Evolutionary conservation across 108 stramenopile genomes (phyloP).

Genomic region (Halocafeteria seosinensis): DNA sequence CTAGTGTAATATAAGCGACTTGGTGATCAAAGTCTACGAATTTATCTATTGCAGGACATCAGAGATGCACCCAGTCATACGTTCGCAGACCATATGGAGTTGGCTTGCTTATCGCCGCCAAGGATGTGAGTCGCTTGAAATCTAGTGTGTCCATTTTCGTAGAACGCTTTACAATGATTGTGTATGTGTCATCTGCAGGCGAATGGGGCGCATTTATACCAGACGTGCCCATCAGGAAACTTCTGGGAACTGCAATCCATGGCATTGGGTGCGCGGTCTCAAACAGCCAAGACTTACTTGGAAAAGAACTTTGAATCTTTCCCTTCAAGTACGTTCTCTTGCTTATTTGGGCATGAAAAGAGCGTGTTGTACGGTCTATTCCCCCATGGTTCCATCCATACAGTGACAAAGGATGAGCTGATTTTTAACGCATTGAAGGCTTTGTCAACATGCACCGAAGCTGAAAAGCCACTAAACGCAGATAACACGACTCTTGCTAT

Average conservation of each 20-base stretch:
- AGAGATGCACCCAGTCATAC: slow-evolving; percentile 91
- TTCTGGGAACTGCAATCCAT: slow-evolving; percentile 80
- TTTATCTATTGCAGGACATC: slow-evolving; percentile 62
- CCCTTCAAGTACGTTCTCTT: not conserved
- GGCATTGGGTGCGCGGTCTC: slow-evolving; percentile 83
- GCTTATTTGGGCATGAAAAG: not conserved
- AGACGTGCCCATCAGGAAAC: slow-evolving; percentile 90
- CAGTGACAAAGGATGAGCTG: slow-evolving; percentile 3
- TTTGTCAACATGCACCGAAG: slow-evolving; percentile 66
- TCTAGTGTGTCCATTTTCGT: too few relatives aligned
- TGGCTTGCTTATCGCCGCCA: slow-evolving; percentile 67
- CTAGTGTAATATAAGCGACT: too few relatives aligned
- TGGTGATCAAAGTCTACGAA: too few relatives aligned
- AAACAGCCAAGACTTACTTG: slow-evolving; percentile 84
- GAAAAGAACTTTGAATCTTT: slow-evolving; percentile 56
- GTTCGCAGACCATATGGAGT: slow-evolving; percentile 93
- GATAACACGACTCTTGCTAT: slow-evolving; percentile 61
- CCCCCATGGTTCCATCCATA: too few relatives aligned
- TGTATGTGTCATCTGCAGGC: too few relatives aligned
- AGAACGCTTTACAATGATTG: too few relatives aligned
- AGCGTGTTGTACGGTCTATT: too few relatives aligned
- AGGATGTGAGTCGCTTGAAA: slow-evolving; percentile 35
- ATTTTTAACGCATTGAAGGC: slow-evolving; percentile 10
- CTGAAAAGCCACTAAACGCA: slow-evolving; percentile 65
- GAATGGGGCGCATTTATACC: slow-evolving; percentile 74